Evolutionary conservation across 768 basidiomycete species (phyloP).

Genomic region (Pleurotus tuoliensis): DNA sequence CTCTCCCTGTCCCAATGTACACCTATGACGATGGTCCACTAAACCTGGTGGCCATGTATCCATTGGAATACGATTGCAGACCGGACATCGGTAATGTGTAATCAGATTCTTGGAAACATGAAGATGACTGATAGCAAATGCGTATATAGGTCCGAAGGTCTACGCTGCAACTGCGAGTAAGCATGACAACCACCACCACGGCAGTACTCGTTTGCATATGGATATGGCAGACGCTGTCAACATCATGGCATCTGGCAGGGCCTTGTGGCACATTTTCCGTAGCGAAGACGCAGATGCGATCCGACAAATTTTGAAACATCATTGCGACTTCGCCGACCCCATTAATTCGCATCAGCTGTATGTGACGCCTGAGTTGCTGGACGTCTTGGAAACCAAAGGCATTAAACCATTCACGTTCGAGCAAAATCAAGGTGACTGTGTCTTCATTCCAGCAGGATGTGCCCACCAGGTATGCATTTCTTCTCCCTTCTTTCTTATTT

Average conservation of each 20-base stretch:
- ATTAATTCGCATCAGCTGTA: constrained; percentile 5
- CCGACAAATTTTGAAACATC: constrained; percentile 46
- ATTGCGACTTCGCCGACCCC: neutral
- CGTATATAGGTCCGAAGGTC: constrained; percentile 56
- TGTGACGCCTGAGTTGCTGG: constrained; percentile 33
- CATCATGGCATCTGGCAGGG: constrained; percentile 61
- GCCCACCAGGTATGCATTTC: constrained; percentile 51
- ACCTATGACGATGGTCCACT: neutral
- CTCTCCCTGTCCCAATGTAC: neutral
- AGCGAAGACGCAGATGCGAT: constrained; percentile 54
- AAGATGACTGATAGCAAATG: neutral
- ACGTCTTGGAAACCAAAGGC: constrained; percentile 50
- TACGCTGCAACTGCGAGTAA: constrained; percentile 62
- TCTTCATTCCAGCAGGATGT: constrained; percentile 74
- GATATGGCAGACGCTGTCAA: constrained; percentile 72
- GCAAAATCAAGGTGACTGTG: constrained; percentile 67
- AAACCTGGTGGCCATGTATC: neutral
- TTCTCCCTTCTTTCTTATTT: neutral
- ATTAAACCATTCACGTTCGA: constrained; percentile 61
- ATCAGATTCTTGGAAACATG: neutral
- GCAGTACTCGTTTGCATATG: constrained; percentile 68
- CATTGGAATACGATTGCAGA: neutral
- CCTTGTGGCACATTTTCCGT: constrained; percentile 68
- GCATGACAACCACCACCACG: constrained; percentile 48
- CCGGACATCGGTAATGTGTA: neutral